Evolutionary conservation across 2,329 filamentous ascomycete species (phyloP), one percentile per base, ranked within the genome.

Genomic region (Mollisia scopiformis): DNA sequence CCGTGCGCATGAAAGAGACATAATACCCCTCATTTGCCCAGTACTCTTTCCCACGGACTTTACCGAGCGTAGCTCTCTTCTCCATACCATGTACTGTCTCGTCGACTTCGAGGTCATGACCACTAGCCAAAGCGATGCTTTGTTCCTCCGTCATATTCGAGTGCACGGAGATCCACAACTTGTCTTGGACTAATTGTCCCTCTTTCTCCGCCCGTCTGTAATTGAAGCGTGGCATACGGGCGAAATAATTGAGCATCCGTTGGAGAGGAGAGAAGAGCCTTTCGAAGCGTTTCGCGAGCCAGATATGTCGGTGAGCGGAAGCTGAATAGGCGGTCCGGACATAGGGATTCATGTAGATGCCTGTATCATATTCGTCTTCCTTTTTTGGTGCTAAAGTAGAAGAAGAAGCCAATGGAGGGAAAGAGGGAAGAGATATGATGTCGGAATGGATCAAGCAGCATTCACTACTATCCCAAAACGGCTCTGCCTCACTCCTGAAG

Each of bases 301-400:
- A 75, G 2, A 92, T 78, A 83, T 84, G 88, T 1, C 76, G 76
- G 8, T 90, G 79, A 0, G 86, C 84, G 3, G 71, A 71, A 30
- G 78, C 75, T 50, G 84, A 82, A 72, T 93, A 92, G 1, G 89
- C 86, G 4, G 91, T 88, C 19, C 90, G 84, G 46, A 93, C 83
- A 69, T 84, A 92, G 0, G 90, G 90, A 70, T 93, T 93, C 79
- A 92, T 84, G 70, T 85, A 92, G 55, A 91, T 87, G 1, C 84
- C 86, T 0, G 82, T 81, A 39, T 75, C 43, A 71, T 74, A 56
- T 69, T 71, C 13, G 71, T 75, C n/a, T 76, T 77, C 2, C 49
- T 70, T 56, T 52, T 43, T 23, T 5, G 14, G 33, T 30, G 23
- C 14, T 33, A 6, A n/a, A n/a, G 25, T 21, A 6, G 19, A 23